Evolutionary conservation across 2,329 filamentous ascomycete species (phyloP).

Genomic region (Calonectria pteridis): DNA sequence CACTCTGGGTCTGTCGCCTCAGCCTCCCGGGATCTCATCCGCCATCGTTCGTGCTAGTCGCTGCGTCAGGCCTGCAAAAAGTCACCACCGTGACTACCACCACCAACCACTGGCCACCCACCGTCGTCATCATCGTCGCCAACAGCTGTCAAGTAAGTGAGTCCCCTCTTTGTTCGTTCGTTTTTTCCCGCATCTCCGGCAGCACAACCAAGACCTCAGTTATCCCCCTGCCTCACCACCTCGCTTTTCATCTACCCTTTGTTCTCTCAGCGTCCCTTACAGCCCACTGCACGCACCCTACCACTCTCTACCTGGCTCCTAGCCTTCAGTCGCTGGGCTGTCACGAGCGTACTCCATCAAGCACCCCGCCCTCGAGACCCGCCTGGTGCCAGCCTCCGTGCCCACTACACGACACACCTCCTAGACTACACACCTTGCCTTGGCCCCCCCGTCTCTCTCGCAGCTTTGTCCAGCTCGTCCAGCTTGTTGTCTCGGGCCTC

Average conservation of each 20-base stretch:
- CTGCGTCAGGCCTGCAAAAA: conserved; percentile 36
- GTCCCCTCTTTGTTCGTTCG: conserved; percentile 22
- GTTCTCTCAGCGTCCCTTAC: background rate
- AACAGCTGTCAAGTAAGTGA: conserved; percentile 30
- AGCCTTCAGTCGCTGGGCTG: conserved; percentile 44
- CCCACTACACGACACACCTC: conserved; percentile 40
- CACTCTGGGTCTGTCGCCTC: conserved; percentile 22
- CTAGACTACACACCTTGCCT: conserved; percentile 39
- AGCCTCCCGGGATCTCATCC: conserved; percentile 32
- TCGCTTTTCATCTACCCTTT: background rate
- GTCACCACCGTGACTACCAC: conserved; percentile 34
- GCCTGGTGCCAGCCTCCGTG: conserved; percentile 46
- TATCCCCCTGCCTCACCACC: background rate
- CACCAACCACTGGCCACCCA: conserved; percentile 28
- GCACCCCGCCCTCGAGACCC: conserved; percentile 49
- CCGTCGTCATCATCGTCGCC: conserved; percentile 41
- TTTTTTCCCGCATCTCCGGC: background rate
- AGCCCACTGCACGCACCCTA: conserved; percentile 13
- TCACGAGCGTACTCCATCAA: conserved; percentile 50
- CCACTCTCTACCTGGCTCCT: conserved; percentile 24
- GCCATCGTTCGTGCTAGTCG: conserved; percentile 42
- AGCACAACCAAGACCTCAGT: background rate
- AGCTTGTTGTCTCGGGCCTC: conserved; percentile 30
- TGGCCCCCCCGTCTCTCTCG: conserved; percentile 21
- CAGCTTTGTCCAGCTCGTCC: conserved; percentile 29